Percentiles rank a stretch among this genome's conserved stretches.
These are phyloP conservation scores for Phaffomyces thermotolerans DNA, from an alignment of 805 yeast genomes.

Conservation along the genomic window DNA sequence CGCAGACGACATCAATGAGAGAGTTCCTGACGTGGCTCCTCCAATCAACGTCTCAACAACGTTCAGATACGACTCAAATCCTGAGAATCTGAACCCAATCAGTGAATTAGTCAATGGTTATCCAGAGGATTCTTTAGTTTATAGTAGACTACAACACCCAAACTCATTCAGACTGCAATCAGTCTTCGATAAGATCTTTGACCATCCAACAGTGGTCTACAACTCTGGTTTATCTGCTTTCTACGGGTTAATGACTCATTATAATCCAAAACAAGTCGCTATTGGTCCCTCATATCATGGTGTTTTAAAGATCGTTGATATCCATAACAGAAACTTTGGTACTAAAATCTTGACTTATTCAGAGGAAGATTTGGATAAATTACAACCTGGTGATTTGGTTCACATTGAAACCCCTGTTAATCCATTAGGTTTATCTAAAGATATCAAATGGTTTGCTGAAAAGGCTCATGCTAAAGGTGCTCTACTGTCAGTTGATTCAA, in stretches of 20 bases:
- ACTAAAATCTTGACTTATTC: slow-evolving; percentile 40
- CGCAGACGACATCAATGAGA: slow-evolving; percentile 52
- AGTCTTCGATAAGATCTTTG: slow-evolving; percentile 47
- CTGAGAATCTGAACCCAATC: slow-evolving; percentile 44
- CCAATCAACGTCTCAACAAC: slow-evolving; percentile 84
- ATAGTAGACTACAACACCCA: slow-evolving; percentile 74
- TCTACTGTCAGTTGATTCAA: slow-evolving; percentile 64
- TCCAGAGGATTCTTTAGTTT: slow-evolving; percentile 36
- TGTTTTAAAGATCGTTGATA: slow-evolving; percentile 58
- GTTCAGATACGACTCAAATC: slow-evolving; percentile 56
- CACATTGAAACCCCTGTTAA: slow-evolving; percentile 87
- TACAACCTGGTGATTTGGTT: slow-evolving; percentile 60
- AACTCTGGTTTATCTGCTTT: slow-evolving; percentile 79
- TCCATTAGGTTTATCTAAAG: slow-evolving; percentile 66
- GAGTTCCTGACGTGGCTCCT: slow-evolving; percentile 62
- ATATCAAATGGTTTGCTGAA: slow-evolving; percentile 54
- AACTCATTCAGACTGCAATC: slow-evolving; percentile 62
- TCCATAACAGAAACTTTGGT: slow-evolving; percentile 56
- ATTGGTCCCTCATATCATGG: slow-evolving; percentile 86
- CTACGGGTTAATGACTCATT: slow-evolving; percentile 60
- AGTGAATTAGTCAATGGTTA: slow-evolving; percentile 29
- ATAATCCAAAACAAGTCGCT: slow-evolving; percentile 66
- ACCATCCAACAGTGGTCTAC: slow-evolving; percentile 59
- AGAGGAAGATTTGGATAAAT: slow-evolving; percentile 40
- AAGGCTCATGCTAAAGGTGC: slow-evolving; percentile 79